Evolutionary conservation across 2,329 filamentous ascomycete genomes (phyloP).

Genomic region (Trichophyton simii): DNA sequence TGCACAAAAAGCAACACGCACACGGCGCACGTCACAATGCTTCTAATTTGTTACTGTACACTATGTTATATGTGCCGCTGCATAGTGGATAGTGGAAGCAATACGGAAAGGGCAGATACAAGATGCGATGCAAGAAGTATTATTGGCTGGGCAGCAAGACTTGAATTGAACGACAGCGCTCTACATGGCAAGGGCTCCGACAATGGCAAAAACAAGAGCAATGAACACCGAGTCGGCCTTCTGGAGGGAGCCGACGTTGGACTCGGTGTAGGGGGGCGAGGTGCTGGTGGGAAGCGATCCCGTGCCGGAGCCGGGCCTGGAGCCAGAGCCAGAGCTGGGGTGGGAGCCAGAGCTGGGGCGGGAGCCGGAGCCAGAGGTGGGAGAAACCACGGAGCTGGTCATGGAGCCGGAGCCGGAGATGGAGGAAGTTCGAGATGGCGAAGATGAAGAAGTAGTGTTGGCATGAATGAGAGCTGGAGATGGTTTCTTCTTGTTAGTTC

Average conservation of each 20-base stretch:
- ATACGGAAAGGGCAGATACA: not conserved
- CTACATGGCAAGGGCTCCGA: constrained; percentile 30
- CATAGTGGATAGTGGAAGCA: not conserved
- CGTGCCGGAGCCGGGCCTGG: not conserved
- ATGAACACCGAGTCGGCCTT: constrained; percentile 26
- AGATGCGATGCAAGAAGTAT: not conserved
- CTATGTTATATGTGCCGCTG: not conserved
- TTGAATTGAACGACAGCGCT: not conserved
- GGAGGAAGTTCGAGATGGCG: not conserved
- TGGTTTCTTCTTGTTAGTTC: not conserved
- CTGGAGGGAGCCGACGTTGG: constrained; percentile 20
- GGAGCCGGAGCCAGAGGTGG: constrained; percentile 13
- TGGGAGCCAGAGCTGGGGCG: constrained; percentile 17
- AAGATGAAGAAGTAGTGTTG: constrained; percentile 2
- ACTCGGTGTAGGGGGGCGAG: constrained; percentile 13
- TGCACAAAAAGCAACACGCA: not conserved
- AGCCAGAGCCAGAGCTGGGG: constrained; percentile 5
- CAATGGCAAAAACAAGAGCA: constrained; percentile 30
- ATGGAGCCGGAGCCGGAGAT: constrained; percentile 8
- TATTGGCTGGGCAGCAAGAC: not conserved
- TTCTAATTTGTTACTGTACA: not conserved
- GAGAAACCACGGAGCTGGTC: constrained; percentile 18
- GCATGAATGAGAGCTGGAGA: not conserved
- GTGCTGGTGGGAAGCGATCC: not conserved
- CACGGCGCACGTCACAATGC: not conserved